Conservation (phyloP, 176 grass and related monocot species). For the Themeda triandra region DNA sequence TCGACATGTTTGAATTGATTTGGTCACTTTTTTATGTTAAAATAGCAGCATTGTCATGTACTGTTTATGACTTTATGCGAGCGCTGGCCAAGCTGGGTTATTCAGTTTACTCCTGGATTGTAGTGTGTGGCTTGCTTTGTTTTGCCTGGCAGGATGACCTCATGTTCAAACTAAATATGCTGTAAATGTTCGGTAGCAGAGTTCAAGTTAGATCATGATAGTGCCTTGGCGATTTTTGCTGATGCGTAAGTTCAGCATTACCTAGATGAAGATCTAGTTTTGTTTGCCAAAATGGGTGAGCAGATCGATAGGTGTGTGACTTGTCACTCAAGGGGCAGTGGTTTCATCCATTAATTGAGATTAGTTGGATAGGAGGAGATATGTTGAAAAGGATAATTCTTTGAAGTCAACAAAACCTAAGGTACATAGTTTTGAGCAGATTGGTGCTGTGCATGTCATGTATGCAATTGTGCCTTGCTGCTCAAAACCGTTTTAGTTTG, state of each 20-base stretch:
- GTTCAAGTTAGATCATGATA: background rate
- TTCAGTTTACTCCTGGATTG: background rate
- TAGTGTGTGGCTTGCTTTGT: background rate
- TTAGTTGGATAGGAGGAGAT: background rate
- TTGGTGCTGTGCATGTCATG: background rate
- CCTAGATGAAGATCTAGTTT: background rate
- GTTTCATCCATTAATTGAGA: background rate
- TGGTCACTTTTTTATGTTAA: slow-evolving; percentile 20
- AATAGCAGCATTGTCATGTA: background rate
- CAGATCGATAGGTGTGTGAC: background rate
- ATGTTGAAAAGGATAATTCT: background rate
- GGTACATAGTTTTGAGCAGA: background rate
- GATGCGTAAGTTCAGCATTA: background rate
- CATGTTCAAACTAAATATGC: background rate
- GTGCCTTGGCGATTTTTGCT: background rate
- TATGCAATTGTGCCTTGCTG: background rate
- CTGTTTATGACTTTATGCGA: background rate
- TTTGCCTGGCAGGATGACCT: background rate
- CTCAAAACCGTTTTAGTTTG: background rate
- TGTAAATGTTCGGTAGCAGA: background rate
- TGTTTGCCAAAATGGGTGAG: background rate
- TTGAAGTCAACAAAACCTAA: background rate
- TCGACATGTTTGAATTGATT: slow-evolving; percentile 7
- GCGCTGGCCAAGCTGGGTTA: background rate
- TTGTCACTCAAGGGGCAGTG: background rate